Base-by-base conservation (phyloP, 495 filamentous ascomycete genomes). In the Symbiotaphrina buchneri region DNA sequence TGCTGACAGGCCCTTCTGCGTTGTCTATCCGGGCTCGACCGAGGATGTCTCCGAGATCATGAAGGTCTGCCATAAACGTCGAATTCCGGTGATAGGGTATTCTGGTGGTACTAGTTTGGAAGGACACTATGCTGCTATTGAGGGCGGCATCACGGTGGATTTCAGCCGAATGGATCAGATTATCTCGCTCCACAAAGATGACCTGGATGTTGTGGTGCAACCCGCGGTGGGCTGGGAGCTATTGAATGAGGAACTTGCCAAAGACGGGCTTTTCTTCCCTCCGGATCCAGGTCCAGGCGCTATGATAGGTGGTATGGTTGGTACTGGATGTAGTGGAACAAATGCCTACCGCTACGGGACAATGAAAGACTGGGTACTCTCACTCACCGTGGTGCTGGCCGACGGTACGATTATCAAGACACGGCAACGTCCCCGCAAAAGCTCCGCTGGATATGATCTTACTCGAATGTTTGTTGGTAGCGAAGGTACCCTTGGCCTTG, bases 251-350 rank as follows among this genome's bases (percentile, higher is more conserved):
- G 58, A 68, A 37, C 58, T 85, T 13, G 60, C 55, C 16, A 50
- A 71, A 32, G 51, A 74, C 7, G 67, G 65, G 27, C 56, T 85
- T 1, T 83, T 85, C 59, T 84, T 85, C 48, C 78, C 78, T 8
- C 77, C 79, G 0, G 78, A 85, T 46, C 78, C 78, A 6, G 78
- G 78, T 17, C 75, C 75, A 16, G 74, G 74, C 11, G 75, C 75
- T 28, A 77, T 78, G 69, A 92, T 95, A 38, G 85, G 85, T 22
- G 85, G 85, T 24, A 95, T 95, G 85, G 70, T 94, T 8, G 84
- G 79, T 0, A 94, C 85, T 0, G 83, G 83, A 19, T 94, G 85
- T 59, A 76, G 68, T 37, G 85, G 85, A 21, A 95, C 85, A 19
- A 93, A 95, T 48, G 74, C 85, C 10, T 83, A 90, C 43, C 63